Conservation (phyloP, 139 green algal species). For the Chlorella vulgaris region DNA sequence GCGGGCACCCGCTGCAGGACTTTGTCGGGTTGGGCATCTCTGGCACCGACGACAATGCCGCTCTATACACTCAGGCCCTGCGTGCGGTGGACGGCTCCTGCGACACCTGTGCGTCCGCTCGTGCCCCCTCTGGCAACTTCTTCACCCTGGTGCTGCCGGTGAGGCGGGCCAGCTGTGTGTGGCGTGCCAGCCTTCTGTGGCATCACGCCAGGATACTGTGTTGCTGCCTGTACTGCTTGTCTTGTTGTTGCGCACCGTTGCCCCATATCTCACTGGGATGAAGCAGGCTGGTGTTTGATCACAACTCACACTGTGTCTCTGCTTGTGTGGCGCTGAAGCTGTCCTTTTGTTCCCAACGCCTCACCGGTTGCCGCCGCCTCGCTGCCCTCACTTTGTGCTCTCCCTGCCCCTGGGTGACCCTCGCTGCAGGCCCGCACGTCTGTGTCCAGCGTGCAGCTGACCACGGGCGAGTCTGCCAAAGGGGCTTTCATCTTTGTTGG, state of each 20-base stretch:
- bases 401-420: background rate
- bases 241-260: no score
- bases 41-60: conserved; percentile 17
- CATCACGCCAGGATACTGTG: no score
- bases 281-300: no score
- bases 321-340: no score
- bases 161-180: background rate
- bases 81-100: conserved; percentile 39
- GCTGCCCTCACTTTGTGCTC: background rate
- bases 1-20: conserved; percentile 28
- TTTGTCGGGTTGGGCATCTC: conserved; percentile 34
- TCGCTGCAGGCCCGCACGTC: background rate
- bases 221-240: no score
- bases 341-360: no score
- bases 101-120: conserved; percentile 27
- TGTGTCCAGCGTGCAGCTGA: conserved; percentile 24
- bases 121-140: conserved; percentile 23
- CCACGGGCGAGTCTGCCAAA: background rate
- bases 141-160: conserved; percentile 34
- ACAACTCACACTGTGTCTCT: no score
- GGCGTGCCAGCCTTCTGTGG: background rate
- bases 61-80: conserved; percentile 33
- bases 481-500: conserved; percentile 35
- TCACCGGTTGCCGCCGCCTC: background rate
- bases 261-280: no score